Base-by-base conservation (phyloP, 768 basidiomycete genomes). In the Hypholoma fasciculare region DNA sequence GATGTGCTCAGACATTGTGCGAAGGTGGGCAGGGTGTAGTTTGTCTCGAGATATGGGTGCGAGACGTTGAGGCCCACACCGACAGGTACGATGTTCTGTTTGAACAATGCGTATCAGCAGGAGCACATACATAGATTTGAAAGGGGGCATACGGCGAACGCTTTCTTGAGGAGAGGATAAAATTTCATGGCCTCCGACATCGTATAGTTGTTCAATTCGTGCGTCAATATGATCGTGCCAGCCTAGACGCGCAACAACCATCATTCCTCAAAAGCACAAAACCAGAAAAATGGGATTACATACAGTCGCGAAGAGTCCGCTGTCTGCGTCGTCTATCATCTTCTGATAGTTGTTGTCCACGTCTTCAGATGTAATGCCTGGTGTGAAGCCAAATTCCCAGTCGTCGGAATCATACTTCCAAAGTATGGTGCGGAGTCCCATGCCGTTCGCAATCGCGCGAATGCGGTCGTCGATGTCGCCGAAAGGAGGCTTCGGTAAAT, bases 391-490 rank as follows among this genome's bases (percentile, higher is more conserved):
- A 17, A 79, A 82, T 66, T 84, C 80, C 90, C 90, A 92, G 70
- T 94, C 91, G 38, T 79, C 73, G 19, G 85, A 81, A 64, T 89
- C 86, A 58, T 80, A 84, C 62, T 76, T 70, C 92, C 92, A 94
- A 50, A 93, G 75, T 67, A 94, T 78, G 2, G 90, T 90, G 12
- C 80, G 81, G 13, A 93, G 74, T 40, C 85, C 85, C 63, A 93
- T 83, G 7, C 79, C 84, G 20, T 83, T 68, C 2, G 87, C 83
- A 56, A 94, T 87, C 38, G 82, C 76, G 38, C 92, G 83, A 42
- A 93, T 84, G 48, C 92, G 88, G 71, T 88, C 86, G 44, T 94
- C 92, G 19, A 87, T 74, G 58, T 88, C 86, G 47, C 86, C 87
- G 59, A 74, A 87, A 1, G 87, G 86, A 38, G 87, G 85, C 82